Percentiles rank a stretch among this genome's conserved stretches.
Conservation (phyloP, 192 early-diverging fungal genomes). For the Coemansia aciculifera region DNA sequence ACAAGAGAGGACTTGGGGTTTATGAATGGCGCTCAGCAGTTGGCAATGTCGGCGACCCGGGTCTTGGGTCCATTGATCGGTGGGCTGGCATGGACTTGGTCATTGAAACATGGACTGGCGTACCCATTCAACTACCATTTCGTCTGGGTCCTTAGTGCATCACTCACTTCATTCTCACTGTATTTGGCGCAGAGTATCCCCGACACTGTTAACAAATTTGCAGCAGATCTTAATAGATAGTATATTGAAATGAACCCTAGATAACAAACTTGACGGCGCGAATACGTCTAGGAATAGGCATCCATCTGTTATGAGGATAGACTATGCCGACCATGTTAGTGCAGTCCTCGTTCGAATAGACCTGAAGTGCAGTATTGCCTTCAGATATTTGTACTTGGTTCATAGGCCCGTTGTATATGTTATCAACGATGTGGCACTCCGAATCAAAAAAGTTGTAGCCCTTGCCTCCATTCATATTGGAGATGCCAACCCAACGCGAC, state of each 20-base stretch:
- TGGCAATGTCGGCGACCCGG: slow-evolving; percentile 20
- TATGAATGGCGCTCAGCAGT: slow-evolving; percentile 5
- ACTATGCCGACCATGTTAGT: not conserved
- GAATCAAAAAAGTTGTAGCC: not conserved
- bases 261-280: not conserved
- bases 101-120: slow-evolving; percentile 27
- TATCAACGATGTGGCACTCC: not conserved
- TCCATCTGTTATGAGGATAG: not conserved
- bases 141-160: slow-evolving; percentile 33
- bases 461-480: not conserved
- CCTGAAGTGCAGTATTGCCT: not conserved
- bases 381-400: not conserved
- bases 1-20: not conserved
- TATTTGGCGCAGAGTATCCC: slow-evolving; percentile 21
- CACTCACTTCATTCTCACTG: slow-evolving; percentile 4
- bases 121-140: slow-evolving; percentile 46
- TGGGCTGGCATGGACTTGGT: slow-evolving; percentile 32
- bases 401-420: not conserved
- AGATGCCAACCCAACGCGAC: not conserved
- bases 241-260: not conserved
- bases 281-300: not conserved
- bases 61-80: slow-evolving; percentile 32
- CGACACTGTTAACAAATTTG: slow-evolving; percentile 36
- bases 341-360: not conserved
- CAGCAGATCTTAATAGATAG: not conserved